Base-by-base conservation (phyloP, 108 stramenopile genomes). In the Cylindrotheca closterium region DNA sequence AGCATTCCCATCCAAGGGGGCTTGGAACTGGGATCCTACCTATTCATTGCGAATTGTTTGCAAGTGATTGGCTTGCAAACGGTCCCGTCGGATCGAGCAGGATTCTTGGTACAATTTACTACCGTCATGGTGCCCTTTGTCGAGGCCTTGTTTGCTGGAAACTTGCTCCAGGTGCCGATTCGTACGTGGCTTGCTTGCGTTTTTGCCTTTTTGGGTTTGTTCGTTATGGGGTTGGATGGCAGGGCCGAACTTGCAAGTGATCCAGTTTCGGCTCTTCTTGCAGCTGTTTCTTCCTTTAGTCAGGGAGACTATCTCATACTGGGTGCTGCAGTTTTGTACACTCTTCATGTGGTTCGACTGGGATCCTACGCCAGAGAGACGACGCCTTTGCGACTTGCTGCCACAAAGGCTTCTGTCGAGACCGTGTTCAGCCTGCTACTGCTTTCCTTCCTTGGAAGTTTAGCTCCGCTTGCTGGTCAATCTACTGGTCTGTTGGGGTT, bases 71-170 rank as follows among this genome's bases (percentile, higher is more conserved):
- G 93, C 2, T 65, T 94, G 37, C 71, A 89, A 63, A 88, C 88
- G 23, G 84, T 89, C 18, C 78, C 84, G 34, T 85, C 93, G 3
- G 89, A 86, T 65, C 67, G 83, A 55, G 89, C 90, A 19, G 91
- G 88, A 24, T 94, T 94, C 74, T 70, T 94, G 47, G 86, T 94
- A 25, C 89, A 94, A 65, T 71, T 80, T 28, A 92, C 91, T 22
- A 93, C 91, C 21, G 77, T 93, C 27, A 81, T 93, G 79, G 88
- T 93, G 17, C 91, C 91, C 24, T 45, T 92, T 22, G 33, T 70
- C 3, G 60, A 69, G 49, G 82, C 79, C 18, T 25, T 68, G 19
- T 61, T 75, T 23, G 75, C 68, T 23, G 62, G 73, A 15, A 69
- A 67, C 46, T 29, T 76, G 4, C 8, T 25, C 18, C 19, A 56